Conservation (phyloP, 495 filamentous ascomycete genomes). For the Penicillium arizonense region DNA sequence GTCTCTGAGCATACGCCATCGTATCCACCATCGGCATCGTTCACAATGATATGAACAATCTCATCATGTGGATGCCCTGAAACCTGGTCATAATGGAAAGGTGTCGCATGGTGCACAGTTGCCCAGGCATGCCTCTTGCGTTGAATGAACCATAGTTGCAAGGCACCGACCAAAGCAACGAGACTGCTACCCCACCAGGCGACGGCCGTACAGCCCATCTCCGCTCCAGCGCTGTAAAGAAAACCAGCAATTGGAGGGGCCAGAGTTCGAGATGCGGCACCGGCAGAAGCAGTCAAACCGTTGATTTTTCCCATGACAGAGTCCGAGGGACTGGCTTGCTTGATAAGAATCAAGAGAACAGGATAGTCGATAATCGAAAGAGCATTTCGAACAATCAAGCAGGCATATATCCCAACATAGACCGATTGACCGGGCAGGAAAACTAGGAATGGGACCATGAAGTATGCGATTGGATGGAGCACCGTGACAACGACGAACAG, state of each 20-base stretch:
- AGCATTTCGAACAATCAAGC: conserved; percentile 68
- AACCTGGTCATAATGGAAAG: conserved; percentile 26
- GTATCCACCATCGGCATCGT: conserved; percentile 19
- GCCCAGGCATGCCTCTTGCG: conserved; percentile 44
- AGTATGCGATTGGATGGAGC: conserved; percentile 72
- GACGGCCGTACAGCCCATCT: conserved; percentile 67
- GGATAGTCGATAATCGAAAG: conserved; percentile 77
- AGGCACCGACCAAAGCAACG: conserved; percentile 65
- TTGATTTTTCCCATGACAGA: conserved; percentile 75
- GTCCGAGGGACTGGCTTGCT: conserved; percentile 71
- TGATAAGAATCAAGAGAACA: conserved; percentile 77
- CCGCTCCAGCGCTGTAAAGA: conserved; percentile 66
- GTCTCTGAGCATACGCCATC: neutral
- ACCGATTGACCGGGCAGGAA: conserved; percentile 57
- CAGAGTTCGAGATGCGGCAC: conserved; percentile 72
- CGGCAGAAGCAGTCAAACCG: conserved; percentile 75
- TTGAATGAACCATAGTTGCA: conserved; percentile 67
- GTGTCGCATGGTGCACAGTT: conserved; percentile 32
- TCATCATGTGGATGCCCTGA: conserved; percentile 27
- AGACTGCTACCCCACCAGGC: conserved; percentile 76
- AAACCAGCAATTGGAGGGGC: conserved; percentile 75
- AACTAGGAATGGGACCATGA: conserved; percentile 69
- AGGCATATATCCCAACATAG: conserved; percentile 71
- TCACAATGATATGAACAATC: conserved; percentile 38
- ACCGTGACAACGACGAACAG: conserved; percentile 71